Evolutionary conservation across 2,329 filamentous ascomycete species (phyloP), one percentile per base, ranked within the genome.

Genomic region (Ophiocordyceps camponoti-saundersi): DNA sequence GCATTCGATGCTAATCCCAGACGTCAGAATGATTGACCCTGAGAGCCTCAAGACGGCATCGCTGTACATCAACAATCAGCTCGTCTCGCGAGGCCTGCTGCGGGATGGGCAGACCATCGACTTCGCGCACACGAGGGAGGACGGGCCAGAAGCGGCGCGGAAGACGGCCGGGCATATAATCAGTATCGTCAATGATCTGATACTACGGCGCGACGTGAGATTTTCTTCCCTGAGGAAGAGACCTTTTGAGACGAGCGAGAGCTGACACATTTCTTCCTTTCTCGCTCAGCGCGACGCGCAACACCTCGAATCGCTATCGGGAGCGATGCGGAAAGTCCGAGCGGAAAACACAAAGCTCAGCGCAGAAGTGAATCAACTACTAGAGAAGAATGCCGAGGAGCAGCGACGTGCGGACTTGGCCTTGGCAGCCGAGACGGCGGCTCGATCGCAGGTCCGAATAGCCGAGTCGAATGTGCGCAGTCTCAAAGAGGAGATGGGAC

Each of bases 171-270:
- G 84, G 20, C 78, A 80, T 53, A 81, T 96, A 55, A 95, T 98
- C 66, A 85, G 90, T 59, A 74, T 98, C 22, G 79, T 98, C 44
- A 95, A 98, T 63, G 92, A 98, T 60, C 66, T 98, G 55, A 86
- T 98, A 49, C 63, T 95, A 50, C 78, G 89, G 53, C 79, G 89
- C 69, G 92, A 98, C 62, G 87, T 94, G 41, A 42, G 41, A 5
- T 13, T 42, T 7, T 42, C 10, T 21, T n/a, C n/a, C n/a, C n/a
- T n/a, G n/a, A n/a, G n/a, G n/a, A n/a, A n/a, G n/a, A n/a, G n/a
- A n/a, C 16, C 6, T 18, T 16, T 18, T 10, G 32, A 36, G 4
- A n/a, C 16, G 16, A 18, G n/a, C 18, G 2, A 16, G 6, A 7
- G 18, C 16, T 10, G 36, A 18, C 36, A 26, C 11, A 15, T 32